Base-by-base conservation (phyloP, 805 yeast genomes). In the Saturnispora sekii region DNA sequence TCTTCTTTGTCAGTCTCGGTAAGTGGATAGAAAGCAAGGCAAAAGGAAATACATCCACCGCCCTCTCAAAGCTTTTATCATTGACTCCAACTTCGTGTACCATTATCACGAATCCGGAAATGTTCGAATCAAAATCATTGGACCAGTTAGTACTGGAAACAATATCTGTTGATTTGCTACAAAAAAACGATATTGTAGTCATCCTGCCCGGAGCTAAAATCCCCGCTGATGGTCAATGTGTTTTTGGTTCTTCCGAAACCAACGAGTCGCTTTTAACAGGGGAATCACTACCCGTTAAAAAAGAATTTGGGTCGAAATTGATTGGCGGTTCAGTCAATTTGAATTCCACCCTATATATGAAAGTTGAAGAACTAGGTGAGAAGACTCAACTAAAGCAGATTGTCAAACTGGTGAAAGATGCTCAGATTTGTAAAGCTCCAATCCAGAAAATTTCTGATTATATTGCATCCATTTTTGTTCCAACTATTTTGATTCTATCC, bases 291-390 rank as follows among this genome's bases (percentile, higher is more conserved):
- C 89, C 96, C 1, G 79, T 89, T 1, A 61, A 66, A 35, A 93
- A 90, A 55, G 55, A 43, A 2, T 54, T 54, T 2, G 88, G 86
- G 2, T 81, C 81, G 32, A 49, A 53, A 2, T 83, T 93, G 1
- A 78, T 84, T 58, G 97, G 96, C 11, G 99, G 99, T 0, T 82
- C 97, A 1, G 76, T 90, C 36, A 93, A 94, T 60, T 87, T 93
- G 0, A 69, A 81, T 1, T 84, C 88, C 9, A 70, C 78, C 29
- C 58, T 93, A 35, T 82, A 77, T 54, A 73, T 89, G 59, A 69
- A 65, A 51, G 90, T 89, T 0, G 70, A 77, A 3, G 68, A 70
- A 6, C 74, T 94, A 3, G 97, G 97, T 9, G 79, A 81, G 49
- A 79, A 82, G 51, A 89, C 97, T 1, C 89, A 84, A 57, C 72